Evolutionary conservation across 768 basidiomycete species (phyloP).

Genomic region (Pisolithus orientalis): DNA sequence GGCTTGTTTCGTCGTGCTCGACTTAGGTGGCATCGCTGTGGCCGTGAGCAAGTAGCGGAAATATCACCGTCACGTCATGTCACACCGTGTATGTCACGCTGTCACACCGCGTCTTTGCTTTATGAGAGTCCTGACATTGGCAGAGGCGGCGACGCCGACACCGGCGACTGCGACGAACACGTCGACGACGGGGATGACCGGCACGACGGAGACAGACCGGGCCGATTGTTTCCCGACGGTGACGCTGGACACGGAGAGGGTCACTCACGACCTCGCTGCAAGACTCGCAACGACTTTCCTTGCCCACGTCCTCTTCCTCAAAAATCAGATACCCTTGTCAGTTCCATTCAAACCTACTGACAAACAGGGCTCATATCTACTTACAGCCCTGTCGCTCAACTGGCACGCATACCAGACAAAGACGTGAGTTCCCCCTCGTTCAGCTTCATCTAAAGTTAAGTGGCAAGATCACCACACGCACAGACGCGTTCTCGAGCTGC

Average conservation of each 20-base stretch:
- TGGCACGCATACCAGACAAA: slow-evolving; percentile 45
- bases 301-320: slow-evolving; percentile 69
- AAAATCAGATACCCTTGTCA: slow-evolving; percentile 75
- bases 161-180: too few species aligned
- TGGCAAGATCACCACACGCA: background rate
- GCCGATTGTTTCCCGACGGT: slow-evolving; percentile 29
- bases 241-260: slow-evolving; percentile 41
- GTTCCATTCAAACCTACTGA: slow-evolving; percentile 20
- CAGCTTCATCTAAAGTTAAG: background rate
- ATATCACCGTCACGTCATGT: too few species aligned
- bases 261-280: slow-evolving; percentile 57
- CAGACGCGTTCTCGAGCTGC: slow-evolving; percentile 43
- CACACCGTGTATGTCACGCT: too few species aligned
- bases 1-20: background rate
- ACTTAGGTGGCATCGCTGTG: background rate
- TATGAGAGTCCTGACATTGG: too few species aligned
- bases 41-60: too few species aligned
- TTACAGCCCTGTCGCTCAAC: slow-evolving; percentile 58
- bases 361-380: background rate
- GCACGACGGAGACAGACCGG: too few species aligned
- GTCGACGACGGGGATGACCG: too few species aligned
- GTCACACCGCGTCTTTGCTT: too few species aligned
- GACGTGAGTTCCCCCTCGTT: slow-evolving; percentile 29
- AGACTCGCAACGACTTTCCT: slow-evolving; percentile 57
- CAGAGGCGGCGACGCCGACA: too few species aligned